Conservation (phyloP, 164 flowering plant genomes). For the Piper longum region DNA sequence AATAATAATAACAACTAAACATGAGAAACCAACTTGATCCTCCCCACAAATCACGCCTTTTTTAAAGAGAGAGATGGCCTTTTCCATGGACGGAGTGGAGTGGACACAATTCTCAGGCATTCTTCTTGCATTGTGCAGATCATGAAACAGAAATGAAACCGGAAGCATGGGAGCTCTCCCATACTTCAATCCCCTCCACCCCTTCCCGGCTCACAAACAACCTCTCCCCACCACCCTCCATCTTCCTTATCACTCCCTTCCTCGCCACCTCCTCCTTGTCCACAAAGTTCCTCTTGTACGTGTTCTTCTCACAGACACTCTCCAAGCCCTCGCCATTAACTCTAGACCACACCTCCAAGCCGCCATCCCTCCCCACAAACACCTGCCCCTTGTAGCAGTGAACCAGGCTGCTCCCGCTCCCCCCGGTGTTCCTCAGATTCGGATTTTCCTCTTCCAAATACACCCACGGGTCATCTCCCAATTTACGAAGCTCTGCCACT, state of each 20-base stretch:
- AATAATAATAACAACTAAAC: no score
- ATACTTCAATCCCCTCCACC: conserved; percentile 83
- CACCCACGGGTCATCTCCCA: conserved; percentile 86
- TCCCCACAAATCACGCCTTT: no score
- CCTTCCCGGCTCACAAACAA: conserved; percentile 68
- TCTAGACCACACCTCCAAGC: conserved; percentile 74
- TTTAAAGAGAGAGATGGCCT: no score
- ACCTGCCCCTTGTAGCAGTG: conserved; percentile 67
- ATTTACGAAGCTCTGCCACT: conserved; percentile 58
- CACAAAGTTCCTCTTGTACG: conserved; percentile 64
- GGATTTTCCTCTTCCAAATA: conserved; percentile 75
- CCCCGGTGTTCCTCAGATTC: conserved; percentile 29
- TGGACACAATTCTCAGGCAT: no score
- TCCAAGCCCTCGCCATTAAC: conserved; percentile 11
- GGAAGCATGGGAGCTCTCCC: conserved; percentile 63
- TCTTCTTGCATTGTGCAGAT: not conserved
- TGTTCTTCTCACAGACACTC: conserved; percentile 1
- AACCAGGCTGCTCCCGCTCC: conserved; percentile 19
- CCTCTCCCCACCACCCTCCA: conserved; percentile 81
- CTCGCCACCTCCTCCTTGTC: conserved; percentile 42
- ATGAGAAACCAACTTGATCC: no score
- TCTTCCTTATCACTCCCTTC: conserved; percentile 47
- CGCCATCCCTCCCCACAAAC: conserved; percentile 60
- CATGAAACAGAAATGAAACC: conserved; percentile 20
- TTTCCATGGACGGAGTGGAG: no score